Percentiles rank a stretch among this genome's conserved stretches.
Conservation (phyloP, 352 stramenopile species). For the Phytophthora sp. region DNA sequence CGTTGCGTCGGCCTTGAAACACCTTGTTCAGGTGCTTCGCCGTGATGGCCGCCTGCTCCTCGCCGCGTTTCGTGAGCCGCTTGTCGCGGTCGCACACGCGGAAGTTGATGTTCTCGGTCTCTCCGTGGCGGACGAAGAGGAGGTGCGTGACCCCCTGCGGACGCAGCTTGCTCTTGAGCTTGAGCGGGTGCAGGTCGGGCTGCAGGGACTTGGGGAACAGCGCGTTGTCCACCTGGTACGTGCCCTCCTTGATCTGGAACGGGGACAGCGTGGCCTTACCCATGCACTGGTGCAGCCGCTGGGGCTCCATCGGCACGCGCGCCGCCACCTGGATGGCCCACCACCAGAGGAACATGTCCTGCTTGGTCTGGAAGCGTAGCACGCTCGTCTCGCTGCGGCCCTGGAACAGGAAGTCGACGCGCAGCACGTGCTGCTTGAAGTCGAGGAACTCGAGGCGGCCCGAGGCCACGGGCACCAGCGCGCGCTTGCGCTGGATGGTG, state of each 20-base stretch:
- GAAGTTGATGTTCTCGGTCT: conserved; percentile 89
- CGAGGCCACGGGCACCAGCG: conserved; percentile 53
- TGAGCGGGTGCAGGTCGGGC: conserved; percentile 10
- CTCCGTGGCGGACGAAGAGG: conserved; percentile 77
- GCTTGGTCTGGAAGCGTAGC: conserved; percentile 57
- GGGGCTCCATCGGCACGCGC: conserved; percentile 46
- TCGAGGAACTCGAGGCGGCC: conserved; percentile 58
- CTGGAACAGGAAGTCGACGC: conserved; percentile 71
- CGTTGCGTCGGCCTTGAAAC: conserved; percentile 46
- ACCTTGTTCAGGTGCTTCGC: conserved; percentile 57
- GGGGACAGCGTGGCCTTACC: conserved; percentile 46
- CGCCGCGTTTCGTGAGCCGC: conserved; percentile 61
- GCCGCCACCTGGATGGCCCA: conserved; percentile 73
- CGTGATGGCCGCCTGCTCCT: conserved; percentile 61
- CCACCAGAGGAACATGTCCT: conserved; percentile 81
- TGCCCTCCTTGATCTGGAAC: conserved; percentile 59
- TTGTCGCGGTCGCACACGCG: conserved; percentile 77
- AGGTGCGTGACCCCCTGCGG: conserved; percentile 57
- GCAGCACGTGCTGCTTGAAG: conserved; percentile 53
- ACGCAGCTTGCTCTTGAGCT: conserved; percentile 17
- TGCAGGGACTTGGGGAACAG: conserved; percentile 57
- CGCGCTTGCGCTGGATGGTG: conserved; percentile 62
- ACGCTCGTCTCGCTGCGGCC: conserved; percentile 42
- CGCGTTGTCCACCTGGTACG: conserved; percentile 63
- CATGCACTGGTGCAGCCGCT: conserved; percentile 58